Evolutionary conservation across 2,329 filamentous ascomycete species (phyloP).

Genomic region (Parastagonospora avenae): DNA sequence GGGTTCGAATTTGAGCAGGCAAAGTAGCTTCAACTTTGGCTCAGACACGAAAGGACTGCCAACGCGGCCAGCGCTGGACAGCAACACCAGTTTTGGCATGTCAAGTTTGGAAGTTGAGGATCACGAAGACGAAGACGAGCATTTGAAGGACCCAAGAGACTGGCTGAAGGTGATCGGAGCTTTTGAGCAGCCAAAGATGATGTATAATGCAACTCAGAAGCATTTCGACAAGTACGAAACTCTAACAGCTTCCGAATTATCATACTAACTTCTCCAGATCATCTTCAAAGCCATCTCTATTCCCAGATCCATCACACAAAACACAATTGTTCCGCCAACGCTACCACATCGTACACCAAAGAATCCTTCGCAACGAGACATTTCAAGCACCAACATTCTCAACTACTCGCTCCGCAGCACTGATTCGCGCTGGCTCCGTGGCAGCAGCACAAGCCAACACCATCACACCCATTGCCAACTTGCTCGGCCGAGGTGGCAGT

Average conservation of each 20-base stretch:
- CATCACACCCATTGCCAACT: slow-evolving; percentile 81
- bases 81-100: slow-evolving; percentile 68
- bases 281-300: slow-evolving; percentile 49
- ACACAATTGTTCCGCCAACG: slow-evolving; percentile 85
- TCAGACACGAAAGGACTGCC: slow-evolving; percentile 31
- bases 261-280: slow-evolving; percentile 36
- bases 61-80: slow-evolving; percentile 54
- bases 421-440: slow-evolving; percentile 64
- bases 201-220: slow-evolving; percentile 81
- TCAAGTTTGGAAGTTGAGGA: slow-evolving; percentile 58
- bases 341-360: slow-evolving; percentile 90
- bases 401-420: slow-evolving; percentile 55
- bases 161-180: slow-evolving; percentile 87
- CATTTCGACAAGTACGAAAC: slow-evolving; percentile 76
- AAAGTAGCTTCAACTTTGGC: slow-evolving; percentile 69
- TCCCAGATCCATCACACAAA: slow-evolving; percentile 81
- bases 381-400: slow-evolving; percentile 84
- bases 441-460: slow-evolving; percentile 67
- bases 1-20: slow-evolving; percentile 62
- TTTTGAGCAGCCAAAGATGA: slow-evolving; percentile 80
- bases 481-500: slow-evolving; percentile 78
- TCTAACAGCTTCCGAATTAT: rapidly evolving
- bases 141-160: slow-evolving; percentile 70
- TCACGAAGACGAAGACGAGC: slow-evolving; percentile 63
- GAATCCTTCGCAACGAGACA: slow-evolving; percentile 87